Evolutionary conservation across 345 rosid genomes (phyloP).

Genomic region (Murraya paniculata): DNA sequence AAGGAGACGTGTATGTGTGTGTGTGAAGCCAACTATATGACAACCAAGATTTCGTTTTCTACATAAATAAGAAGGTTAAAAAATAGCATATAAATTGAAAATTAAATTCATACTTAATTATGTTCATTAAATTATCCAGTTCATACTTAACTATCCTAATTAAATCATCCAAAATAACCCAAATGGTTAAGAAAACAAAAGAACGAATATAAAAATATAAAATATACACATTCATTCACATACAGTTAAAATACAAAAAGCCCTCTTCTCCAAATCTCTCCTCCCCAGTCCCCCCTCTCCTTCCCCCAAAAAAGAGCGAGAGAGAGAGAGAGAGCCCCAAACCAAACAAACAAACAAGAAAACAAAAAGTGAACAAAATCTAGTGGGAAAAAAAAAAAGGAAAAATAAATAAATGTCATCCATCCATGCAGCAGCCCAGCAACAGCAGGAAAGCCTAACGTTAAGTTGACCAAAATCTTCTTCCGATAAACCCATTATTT

Average conservation of each 20-base stretch:
- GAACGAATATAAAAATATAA: no score
- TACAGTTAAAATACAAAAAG: constrained; percentile 19
- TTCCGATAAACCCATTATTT: constrained; percentile 28
- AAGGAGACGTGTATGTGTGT: no score
- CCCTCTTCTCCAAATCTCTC: not conserved
- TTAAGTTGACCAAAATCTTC: constrained; percentile 55
- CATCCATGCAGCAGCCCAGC: constrained; percentile 55
- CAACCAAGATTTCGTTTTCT: not conserved
- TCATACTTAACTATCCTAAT: not conserved
- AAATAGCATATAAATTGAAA: no score
- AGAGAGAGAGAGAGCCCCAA: no score
- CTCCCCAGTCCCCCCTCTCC: no score
- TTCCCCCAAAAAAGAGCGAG: rapidly evolving
- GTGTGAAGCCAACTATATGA: no score
- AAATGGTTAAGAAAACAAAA: no score
- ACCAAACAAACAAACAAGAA: not conserved
- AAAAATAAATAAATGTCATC: constrained; percentile 21
- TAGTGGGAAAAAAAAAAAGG: not conserved
- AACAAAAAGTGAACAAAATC: not conserved
- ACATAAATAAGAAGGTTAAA: not conserved
- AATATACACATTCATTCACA: no score
- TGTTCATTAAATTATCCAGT: not conserved
- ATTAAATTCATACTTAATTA: not conserved
- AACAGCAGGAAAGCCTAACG: constrained; percentile 35
- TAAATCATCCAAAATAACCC: no score